Conservation (phyloP, 352 stramenopile genomes). For the Phytophthora sojae region DNA sequence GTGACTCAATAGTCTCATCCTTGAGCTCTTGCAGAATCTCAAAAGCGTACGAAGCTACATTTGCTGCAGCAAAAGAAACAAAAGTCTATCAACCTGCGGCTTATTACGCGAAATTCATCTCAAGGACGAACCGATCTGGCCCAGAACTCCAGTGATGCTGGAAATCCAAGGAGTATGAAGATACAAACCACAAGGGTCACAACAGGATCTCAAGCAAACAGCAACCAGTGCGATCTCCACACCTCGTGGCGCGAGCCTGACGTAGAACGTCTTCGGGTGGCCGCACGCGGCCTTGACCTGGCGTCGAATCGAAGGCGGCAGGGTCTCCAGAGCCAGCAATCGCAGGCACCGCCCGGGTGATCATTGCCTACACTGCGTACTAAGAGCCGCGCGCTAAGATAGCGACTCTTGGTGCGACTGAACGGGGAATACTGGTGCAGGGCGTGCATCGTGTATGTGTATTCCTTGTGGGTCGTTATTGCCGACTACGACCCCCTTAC, state of each 20-base stretch:
- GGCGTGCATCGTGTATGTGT: neutral
- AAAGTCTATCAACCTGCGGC: neutral
- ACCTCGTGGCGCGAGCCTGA: slow-evolving; percentile 51
- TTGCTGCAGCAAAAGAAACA: slow-evolving; percentile 30
- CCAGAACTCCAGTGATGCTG: slow-evolving; percentile 57
- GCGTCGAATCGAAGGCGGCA: slow-evolving; percentile 10
- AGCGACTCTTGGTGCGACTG: slow-evolving; percentile 17
- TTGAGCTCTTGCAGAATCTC: slow-evolving; percentile 64
- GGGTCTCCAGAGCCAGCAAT: slow-evolving; percentile 22
- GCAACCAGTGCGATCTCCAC: neutral
- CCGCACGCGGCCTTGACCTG: slow-evolving; percentile 16
- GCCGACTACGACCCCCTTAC: slow-evolving; percentile 19
- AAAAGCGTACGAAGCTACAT: slow-evolving; percentile 55
- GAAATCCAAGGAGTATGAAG: neutral
- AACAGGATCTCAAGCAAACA: neutral
- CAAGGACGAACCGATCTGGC: slow-evolving; percentile 52
- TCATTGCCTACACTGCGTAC: slow-evolving; percentile 7
- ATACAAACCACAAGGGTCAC: neutral
- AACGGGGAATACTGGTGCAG: neutral
- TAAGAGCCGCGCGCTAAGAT: slow-evolving; percentile 3
- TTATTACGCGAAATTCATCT: neutral
- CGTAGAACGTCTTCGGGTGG: slow-evolving; percentile 56
- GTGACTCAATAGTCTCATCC: slow-evolving; percentile 40
- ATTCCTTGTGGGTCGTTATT: neutral
- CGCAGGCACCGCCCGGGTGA: slow-evolving; percentile 27